A percentile compares a stretch with the other conserved stretches of the same genome.
Conservation (phyloP, 805 yeast genomes). For the Ogataea parapolymorpha region DNA sequence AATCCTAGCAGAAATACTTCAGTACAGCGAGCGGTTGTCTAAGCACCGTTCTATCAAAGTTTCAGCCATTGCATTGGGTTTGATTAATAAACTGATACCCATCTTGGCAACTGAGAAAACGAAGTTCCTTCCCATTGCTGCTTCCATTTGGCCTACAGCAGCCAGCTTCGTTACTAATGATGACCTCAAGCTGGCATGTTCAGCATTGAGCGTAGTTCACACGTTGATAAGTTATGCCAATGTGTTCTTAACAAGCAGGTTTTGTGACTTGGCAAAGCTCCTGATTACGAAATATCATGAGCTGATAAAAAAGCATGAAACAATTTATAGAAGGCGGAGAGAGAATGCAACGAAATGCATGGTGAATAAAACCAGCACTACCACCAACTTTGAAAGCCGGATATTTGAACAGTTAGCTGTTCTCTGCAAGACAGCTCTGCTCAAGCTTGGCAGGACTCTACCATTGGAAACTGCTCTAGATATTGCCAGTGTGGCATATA, state of each 20-base stretch:
- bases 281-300: constrained; percentile 5
- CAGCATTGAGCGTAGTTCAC: constrained; percentile 28
- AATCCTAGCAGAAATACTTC: constrained; percentile 56
- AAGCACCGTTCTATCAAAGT: constrained; percentile 63
- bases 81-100: constrained; percentile 45
- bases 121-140: constrained; percentile 46
- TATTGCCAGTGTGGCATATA: constrained; percentile 34
- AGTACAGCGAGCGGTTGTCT: constrained; percentile 64
- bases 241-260: constrained; percentile 45
- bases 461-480: constrained; percentile 39
- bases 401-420: constrained; percentile 27
- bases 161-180: constrained; percentile 20
- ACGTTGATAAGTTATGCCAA: constrained; percentile 38
- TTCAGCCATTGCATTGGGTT: constrained; percentile 51
- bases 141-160: constrained; percentile 52
- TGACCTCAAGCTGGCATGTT: constrained; percentile 30
- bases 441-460: constrained; percentile 38
- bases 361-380: constrained; percentile 24
- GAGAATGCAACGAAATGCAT: background rate
- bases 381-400: constrained; percentile 27
- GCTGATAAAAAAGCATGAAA: constrained; percentile 13
- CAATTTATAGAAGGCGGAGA: background rate
- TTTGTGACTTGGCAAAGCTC: constrained; percentile 38
- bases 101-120: constrained; percentile 48
- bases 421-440: constrained; percentile 36